Evolutionary conservation across 441 rosid species (phyloP), one percentile per base, ranked within the genome.

Genomic region (Heliophila coronopifolia): DNA sequence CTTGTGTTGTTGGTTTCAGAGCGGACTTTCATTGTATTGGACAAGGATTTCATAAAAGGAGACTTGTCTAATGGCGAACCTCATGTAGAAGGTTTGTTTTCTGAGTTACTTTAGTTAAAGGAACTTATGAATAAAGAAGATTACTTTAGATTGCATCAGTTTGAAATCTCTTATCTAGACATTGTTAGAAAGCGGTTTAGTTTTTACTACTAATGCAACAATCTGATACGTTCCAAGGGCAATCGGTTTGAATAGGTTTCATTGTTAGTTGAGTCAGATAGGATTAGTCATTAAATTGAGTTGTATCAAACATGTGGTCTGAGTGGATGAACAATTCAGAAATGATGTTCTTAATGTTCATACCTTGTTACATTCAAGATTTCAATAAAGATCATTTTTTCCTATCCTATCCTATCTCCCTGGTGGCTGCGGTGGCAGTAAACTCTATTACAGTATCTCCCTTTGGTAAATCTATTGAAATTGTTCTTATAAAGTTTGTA

Each of bases 21-120:
- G 74, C 63, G 80, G 52, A 91, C 98, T 48, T 87, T 91, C 68
- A 87, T 91, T 64, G 76, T 87, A 11, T 59, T 91, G 69, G 91
- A 84, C 66, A 84, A 78, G 68, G 89, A 77, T 23, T 41, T 83
- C 54, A 30, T 84, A 0, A 58, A 71, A 10, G 86, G 81, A 44
- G 65, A 69, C 26, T 73, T 79, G 50, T 59, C 59, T 70, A 82
- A 69, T 66, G 93, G 91, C 9, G 63, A 81, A 32, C 69, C 98
- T 28, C 81, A 78, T 26, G 73, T 75, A 17, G 82, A 87, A 82
- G 98, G 96, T 84, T 36, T 7, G 64, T 61, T 35, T 28, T 34
- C 26, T 15, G 11, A n/a, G 14, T 39, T 53, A 36, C 39, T 53
- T 46, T 9, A 32, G 3, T 46, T 38, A 6, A 35, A n/a, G 24